These are phyloP conservation scores for Anacardium occidentale DNA, from an alignment of 345 rosid species.

Conservation along the genomic window DNA sequence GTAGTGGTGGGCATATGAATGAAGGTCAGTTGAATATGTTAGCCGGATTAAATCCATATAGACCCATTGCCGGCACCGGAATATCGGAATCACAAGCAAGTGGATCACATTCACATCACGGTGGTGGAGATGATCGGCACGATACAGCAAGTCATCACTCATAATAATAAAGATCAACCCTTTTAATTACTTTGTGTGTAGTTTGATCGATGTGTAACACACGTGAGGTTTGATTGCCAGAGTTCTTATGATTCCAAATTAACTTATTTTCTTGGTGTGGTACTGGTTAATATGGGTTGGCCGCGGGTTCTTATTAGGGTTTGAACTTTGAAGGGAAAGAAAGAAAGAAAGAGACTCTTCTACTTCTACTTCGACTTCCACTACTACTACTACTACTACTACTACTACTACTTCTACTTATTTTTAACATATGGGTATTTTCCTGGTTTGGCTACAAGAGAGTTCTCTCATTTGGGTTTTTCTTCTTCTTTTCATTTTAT, in stretches of 20 bases:
- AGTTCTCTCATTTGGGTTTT: conserved; percentile 17
- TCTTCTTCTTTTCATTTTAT: conserved; percentile 1
- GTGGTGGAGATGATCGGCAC: conserved; percentile 54
- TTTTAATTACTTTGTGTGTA: conserved; percentile 28
- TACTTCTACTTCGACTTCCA: background rate
- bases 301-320: conserved; percentile 28
- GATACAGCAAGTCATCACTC: conserved; percentile 56
- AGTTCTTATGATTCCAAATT: conserved; percentile 38
- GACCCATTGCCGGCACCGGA: conserved; percentile 38
- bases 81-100: conserved; percentile 73
- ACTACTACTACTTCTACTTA: background rate
- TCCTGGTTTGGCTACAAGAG: conserved; percentile 27
- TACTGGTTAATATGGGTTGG: conserved; percentile 44
- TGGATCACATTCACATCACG: conserved; percentile 65
- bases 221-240: conserved; percentile 71
- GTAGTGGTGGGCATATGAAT: conserved; percentile 23
- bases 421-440: conserved; percentile 32
- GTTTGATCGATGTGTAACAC: conserved; percentile 55
- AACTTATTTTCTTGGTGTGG: conserved; percentile 38
- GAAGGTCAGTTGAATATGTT: conserved; percentile 70
- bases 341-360: conserved; percentile 1
- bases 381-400: background rate
- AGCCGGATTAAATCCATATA: conserved; percentile 68
- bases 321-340: conserved; percentile 21
- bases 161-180: background rate